Evolutionary conservation across 495 filamentous ascomycete species (phyloP), one percentile per base, ranked within the genome.

Genomic region (Trichocladium antarcticum): DNA sequence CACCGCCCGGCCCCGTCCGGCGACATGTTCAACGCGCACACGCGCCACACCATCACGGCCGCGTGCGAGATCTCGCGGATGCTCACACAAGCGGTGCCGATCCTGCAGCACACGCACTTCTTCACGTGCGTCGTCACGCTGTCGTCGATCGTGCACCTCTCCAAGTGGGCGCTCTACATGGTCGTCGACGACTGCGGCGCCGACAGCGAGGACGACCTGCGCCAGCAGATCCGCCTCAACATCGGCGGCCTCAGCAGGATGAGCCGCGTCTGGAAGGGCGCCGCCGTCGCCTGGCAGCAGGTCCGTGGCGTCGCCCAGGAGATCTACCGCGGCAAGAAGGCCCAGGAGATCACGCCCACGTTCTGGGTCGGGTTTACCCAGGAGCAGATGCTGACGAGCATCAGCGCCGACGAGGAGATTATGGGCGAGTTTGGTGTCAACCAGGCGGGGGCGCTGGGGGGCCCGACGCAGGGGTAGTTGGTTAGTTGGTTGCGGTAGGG

Each of bases 121-220:
- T 89, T 94, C 70, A 88, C 83, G 20, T 94, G 87, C 60, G 79
- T 87, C 14, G 69, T 93, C 17, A 88, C 84, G 10, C 75, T 89
- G 51, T 70, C 75, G 1, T 72, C 76, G 6, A 76, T 80, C 57
- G 77, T 82, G 22, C 78, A 82, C 50, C 70, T 82, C 5, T 75
- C 70, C 49, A 73, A 73, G 46, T 78, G 76, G 80, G 85, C 70
- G 51, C 66, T 72, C n/a, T 69, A 68, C 54, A 66, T 70, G 22
- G 65, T 70, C 37, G 61, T 72, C 5, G 78, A 80, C 51, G 31
- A 32, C 24, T 27, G n/a, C n/a, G n/a, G n/a, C n/a, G n/a, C n/a
- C n/a, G n/a, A n/a, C n/a, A n/a, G n/a, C 27, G 81, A 81, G 45
- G 82, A 85, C 56, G 82, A 81, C 49, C 80, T 86, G 45, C 85